Base-by-base conservation (phyloP, 169 alveolate genomes). In the Perkinsus olseni region DNA sequence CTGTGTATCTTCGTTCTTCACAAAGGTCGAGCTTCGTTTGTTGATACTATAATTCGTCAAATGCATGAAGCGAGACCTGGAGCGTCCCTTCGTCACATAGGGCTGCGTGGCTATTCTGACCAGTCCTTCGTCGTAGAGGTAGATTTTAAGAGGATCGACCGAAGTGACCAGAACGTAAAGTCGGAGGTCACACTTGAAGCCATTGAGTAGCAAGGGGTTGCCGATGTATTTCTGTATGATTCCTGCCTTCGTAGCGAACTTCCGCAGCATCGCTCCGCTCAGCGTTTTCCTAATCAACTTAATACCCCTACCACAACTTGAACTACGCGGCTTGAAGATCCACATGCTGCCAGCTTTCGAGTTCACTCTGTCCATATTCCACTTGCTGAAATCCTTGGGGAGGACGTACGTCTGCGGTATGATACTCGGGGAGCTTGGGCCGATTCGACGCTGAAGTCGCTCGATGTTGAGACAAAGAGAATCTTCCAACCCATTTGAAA, bases 171-270 rank as follows among this genome's bases (percentile, higher is more conserved):
- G 95, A n/a, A 97, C 98, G 95, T 98, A 98, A 39, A 98, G 95
- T 93, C 99, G 97, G 95, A 98, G 93, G 96, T 98, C 99, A 93
- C 98, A 98, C 94, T 98, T 98, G 93, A 97, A 96, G 20, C 99
- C 99, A 28, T 98, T 98, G 39, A 98, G 95, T 93, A 98, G 96
- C 31, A 98, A 94, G 10, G 99, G 99, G 95, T 97, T 97, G 28
- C 96, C 95, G 48, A 98, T 96, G 94, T 98, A 98, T 94, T 96
- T 96, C 94, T 97, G 98, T 74, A 98, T 98, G 31, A 98, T 96
- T 93, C 98, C 92, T 92, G 93, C 39, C 95, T 74, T 48, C 94
- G 95, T n/a, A 96, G 97, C 92, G 95, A 92, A 38, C 91, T 95
- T 92, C 93, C 93, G 39, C 93, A 38, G 93, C 92, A 3, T 93